Evolutionary conservation across 148 eudicot genomes (phyloP), one percentile per base, ranked within the genome.

Genomic region (Dianthus caryophyllus): DNA sequence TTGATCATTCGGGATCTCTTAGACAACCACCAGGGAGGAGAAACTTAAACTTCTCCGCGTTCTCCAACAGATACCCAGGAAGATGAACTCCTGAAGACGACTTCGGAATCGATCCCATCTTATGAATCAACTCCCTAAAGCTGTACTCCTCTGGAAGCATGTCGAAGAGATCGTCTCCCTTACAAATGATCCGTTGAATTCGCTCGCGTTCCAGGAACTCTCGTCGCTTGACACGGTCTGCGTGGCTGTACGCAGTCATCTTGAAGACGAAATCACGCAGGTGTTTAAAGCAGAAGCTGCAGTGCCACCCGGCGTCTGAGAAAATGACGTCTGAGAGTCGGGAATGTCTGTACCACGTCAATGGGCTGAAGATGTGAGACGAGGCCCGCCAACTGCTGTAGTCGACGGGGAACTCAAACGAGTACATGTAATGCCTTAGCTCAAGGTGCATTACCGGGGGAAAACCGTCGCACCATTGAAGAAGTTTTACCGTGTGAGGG

Each of bases 221-320:
- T 55, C 76, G 78, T 38, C 67, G 56, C 73, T 75, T 82, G 57
- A 92, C 97, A 24, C 97, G 69, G 66, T 89, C 97, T 8, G 96
- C 96, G 12, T 92, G 97, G 66, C 97, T 92, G 67, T 92, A 92
- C 1, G 86, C 97, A 1, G 84, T 92, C 97, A 92, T 92, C 66
- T 92, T 92, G 73, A 89, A 85, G 44, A 81, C 89, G 50, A 92
- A 89, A 14, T 89, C 97, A 16, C 63, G 61, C 30, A 92, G 71
- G 57, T 75, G 55, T 43, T 81, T 74, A 54, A 92, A 89, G 73
- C 97, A 92, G 61, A 92, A 92, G 81, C 97, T 92, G 25, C 97
- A 92, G 52, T 92, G 97, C 97, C 97, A 92, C 1, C 97, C 97
- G 0, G 97, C 83, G 63, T 92, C 88, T 1, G 97, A 87, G 16